A percentile compares a stretch with the other conserved stretches of the same genome.
Evolutionary conservation across 129 eudicot species (phyloP).

Genomic region (Artemisia tridentata): DNA sequence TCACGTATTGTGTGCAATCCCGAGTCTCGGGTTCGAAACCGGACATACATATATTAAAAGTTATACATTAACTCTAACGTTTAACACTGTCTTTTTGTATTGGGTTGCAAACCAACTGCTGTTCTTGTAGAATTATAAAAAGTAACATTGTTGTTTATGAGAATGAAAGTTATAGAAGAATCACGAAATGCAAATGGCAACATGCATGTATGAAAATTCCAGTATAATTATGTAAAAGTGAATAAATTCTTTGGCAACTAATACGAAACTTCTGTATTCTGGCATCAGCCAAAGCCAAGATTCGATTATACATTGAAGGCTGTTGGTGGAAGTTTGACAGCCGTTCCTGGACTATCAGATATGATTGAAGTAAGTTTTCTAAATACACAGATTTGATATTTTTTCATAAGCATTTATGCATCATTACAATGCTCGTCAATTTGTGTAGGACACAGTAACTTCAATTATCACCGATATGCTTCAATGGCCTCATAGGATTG

Average conservation of each 20-base stretch:
- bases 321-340: slow-evolving; percentile 95
- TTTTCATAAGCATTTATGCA: not conserved
- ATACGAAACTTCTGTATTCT: slow-evolving; percentile 8
- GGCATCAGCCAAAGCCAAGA: slow-evolving; percentile 91
- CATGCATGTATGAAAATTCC: not conserved
- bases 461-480: slow-evolving; percentile 88
- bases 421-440: slow-evolving; percentile 1
- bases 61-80: too few species aligned
- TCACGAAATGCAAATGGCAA: not conserved
- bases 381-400: not conserved
- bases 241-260: slow-evolving; percentile 3
- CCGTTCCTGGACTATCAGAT: slow-evolving; percentile 91
- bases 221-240: not conserved
- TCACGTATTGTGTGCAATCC: too few species aligned
- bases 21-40: too few species aligned
- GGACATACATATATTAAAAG: too few species aligned
- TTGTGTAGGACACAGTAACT: slow-evolving; percentile 71
- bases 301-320: slow-evolving; percentile 92
- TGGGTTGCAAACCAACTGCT: too few species aligned
- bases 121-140: too few species aligned
- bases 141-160: too few species aligned
- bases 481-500: slow-evolving; percentile 99
- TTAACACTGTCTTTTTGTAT: too few species aligned
- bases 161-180: too few species aligned
- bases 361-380: slow-evolving; percentile 81